phyloP scores from a whole-genome alignment of 306 rosid genomes.

The Carpinus viminea region DNA sequence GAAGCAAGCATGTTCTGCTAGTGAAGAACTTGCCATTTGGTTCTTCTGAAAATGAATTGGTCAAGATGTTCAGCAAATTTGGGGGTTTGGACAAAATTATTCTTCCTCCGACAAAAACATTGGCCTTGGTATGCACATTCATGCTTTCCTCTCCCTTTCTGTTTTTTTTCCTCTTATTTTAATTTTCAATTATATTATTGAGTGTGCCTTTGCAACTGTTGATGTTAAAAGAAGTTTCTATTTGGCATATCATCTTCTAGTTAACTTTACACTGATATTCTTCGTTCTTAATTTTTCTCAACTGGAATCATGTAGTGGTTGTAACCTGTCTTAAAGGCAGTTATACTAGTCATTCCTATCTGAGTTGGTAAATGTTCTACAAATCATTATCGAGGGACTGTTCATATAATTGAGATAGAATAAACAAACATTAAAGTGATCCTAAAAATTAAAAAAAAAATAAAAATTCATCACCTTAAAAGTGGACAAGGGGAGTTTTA shows the following conservation, averaged over 20 bases:
- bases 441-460: neutral
- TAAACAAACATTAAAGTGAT: neutral
- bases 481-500: neutral
- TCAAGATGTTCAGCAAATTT: constrained; percentile 75
- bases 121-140: constrained; percentile 72
- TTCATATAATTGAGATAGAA: no score
- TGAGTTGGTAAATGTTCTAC: neutral
- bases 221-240: constrained; percentile 1
- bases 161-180: neutral
- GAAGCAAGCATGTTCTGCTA: constrained; percentile 83
- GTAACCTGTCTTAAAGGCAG: constrained; percentile 3
- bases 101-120: constrained; percentile 79
- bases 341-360: neutral
- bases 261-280: constrained; percentile 2
- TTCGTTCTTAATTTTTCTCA: constrained; percentile 10
- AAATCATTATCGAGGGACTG: no score
- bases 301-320: neutral
- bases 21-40: constrained; percentile 94
- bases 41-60: constrained; percentile 79
- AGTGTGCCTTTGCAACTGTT: constrained; percentile 16
- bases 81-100: constrained; percentile 87
- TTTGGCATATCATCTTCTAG: neutral
- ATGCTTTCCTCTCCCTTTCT: neutral
- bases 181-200: neutral
- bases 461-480: neutral